These are phyloP conservation scores for Nepenthes mirabilis DNA, from an alignment of 148 eudicot genomes.

Conservation along the genomic window DNA sequence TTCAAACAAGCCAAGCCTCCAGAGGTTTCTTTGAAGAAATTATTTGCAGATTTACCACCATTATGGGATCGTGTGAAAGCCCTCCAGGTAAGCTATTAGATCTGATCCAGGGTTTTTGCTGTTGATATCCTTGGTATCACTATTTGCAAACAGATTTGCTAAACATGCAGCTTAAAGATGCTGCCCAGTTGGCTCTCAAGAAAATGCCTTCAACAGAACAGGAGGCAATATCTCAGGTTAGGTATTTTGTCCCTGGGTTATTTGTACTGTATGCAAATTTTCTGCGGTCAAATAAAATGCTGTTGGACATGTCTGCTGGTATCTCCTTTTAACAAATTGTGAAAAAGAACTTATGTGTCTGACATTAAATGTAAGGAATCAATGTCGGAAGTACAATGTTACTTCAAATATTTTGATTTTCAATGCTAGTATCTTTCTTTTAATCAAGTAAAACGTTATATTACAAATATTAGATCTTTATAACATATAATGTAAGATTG, in stretches of 20 bases:
- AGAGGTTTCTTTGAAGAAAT: constrained; percentile 73
- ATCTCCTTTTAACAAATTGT: too few relatives aligned
- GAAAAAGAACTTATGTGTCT: too few relatives aligned
- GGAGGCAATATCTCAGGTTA: constrained; percentile 91
- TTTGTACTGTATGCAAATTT: background rate
- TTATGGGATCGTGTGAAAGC: constrained; percentile 89
- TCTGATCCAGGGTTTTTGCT: background rate
- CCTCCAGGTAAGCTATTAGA: constrained; percentile 46
- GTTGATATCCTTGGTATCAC: constrained; percentile 3
- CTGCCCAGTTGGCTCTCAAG: constrained; percentile 92
- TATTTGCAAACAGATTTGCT: background rate
- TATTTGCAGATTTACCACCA: constrained; percentile 81
- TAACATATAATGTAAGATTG: too few relatives aligned
- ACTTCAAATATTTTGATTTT: too few relatives aligned
- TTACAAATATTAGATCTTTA: too few relatives aligned
- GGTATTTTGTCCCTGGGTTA: constrained; percentile 3
- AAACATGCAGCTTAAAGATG: constrained; percentile 63
- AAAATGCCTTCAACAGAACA: constrained; percentile 87
- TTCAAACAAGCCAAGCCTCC: constrained; percentile 90
- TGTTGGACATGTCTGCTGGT: too few relatives aligned
- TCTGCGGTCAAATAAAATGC: background rate
- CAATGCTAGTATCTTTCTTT: too few relatives aligned
- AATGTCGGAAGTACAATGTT: too few relatives aligned
- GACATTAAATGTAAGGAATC: too few relatives aligned
- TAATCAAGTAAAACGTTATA: too few relatives aligned